Base-by-base conservation (phyloP, 805 yeast species). In the Kluyveromyces aestuarii region DNA sequence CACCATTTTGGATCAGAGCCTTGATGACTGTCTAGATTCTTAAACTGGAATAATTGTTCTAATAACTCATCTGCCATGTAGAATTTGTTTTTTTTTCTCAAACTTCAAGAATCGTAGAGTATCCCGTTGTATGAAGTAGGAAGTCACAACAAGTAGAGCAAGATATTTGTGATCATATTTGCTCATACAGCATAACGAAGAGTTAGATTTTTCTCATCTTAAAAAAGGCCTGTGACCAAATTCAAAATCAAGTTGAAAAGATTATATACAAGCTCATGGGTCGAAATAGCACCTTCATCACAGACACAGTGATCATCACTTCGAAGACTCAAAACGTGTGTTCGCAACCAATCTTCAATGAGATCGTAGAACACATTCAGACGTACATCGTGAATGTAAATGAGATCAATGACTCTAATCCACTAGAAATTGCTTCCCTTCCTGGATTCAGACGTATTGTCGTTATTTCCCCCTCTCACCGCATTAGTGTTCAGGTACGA, bases 1-100 rank as follows among this genome's bases (percentile, higher is more conserved):
- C 50, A 54, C 52, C 55, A 52, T 51, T 41, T 8, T 46, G 7
- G 14, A 30, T 13, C 4, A 21, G 25, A 21, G 25, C 6, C 25
- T 21, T 21, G 25, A 21, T 6, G 6, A 21, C 25, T 21, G 25
- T 21, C 25, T 21, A n/a, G n/a, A n/a, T 21, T 21, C 25, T 21
- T 6, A 21, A 3, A 4, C 6, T 21, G 25, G 25, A 4, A 21
- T 21, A 21, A 4, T 6, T 21, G 25, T 21, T 21, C 6, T 21
- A 21, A 21, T 21, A 21, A 4, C 25, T 21, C 25, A 21, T 21
- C 25, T 21, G 25, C 25, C 6, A 3, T 6, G 25, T 6, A 21
- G 25, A 21, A 21, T 21, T 21, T 21, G 6, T 21, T 21, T 21
- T 10, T 27, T 30, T 30, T 30, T 30, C 35, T 13, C 35, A 30